Evolutionary conservation across 1,139 yeast genomes (phyloP), one percentile per base, ranked within the genome.

Genomic region (Nakaseomyces bracarensis): DNA sequence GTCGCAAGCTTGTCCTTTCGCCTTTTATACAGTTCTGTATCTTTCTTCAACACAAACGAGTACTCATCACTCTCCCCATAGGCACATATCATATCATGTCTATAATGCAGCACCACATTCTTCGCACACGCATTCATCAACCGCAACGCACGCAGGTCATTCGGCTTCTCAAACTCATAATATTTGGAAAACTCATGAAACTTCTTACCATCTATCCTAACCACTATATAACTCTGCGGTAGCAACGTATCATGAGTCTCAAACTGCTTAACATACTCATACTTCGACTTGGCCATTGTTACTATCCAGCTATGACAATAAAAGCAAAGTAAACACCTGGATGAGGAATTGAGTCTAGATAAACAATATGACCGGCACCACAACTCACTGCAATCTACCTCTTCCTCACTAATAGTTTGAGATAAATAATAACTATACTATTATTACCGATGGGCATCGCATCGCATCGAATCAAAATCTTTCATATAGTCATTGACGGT

Each of bases 51-150:
- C 7, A 89, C 72, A 61, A 89, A 89, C 18, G 93, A 82, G 60
- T 83, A 91, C 64, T 91, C 99, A 61, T 91, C 99, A 26, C 94
- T 82, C 55, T 91, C 97, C 0, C 99, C 99, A 58, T 82, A 91
- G 0, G 95, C 95, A 61, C 89, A 50, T 18, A 79, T 57, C 1
- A 86, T 73, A 50, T 93, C 98, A 8, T 85, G 77, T 29, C 69
- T 64, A 71, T 85, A 73, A 27, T 54, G 48, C 23, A 55, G 33
- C 2, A 59, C 54, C 7, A 87, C 72, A 39, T 74, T 72, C 46
- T 58, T 53, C 0, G 98, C 98, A 2, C 95, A 79, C 3, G 70
- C 68, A 63, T 87, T 91, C 89, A 93, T 87, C 44, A 87, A 74
- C 9, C 69, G 65, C 39, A 91, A 64, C 0, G 97, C 97, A 27